Evolutionary conservation across 257 asterid genomes (phyloP), one percentile per base, ranked within the genome.

Genomic region (Petunia secreta): DNA sequence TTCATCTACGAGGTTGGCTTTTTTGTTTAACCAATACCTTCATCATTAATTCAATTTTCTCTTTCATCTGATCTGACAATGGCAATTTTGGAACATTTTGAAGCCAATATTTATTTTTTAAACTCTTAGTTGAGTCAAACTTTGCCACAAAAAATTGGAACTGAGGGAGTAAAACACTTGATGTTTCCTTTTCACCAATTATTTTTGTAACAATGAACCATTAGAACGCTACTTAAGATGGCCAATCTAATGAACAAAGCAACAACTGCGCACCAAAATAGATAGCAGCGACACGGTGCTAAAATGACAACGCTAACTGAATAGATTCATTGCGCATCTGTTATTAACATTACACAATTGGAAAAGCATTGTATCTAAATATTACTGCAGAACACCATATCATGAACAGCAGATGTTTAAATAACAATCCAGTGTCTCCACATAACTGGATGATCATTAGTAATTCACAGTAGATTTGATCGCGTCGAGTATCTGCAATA

Each of bases 401-500:
- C 76, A 46, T 69, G 48, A 69, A 10, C 13, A 25, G 36, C 6
- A n/a, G 7, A 73, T 11, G 37, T 57, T 34, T 13, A 37, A 16
- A 46, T 25, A 25, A 10, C 43, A 69, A 38, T 25, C 11, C 57
- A 69, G 43, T 13, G 39, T 71, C 44, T 34, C 36, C 11, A 0
- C 60, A 71, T 53, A 6, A 48, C 25, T 66, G 71, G 43, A 41
- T 16, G 48, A 40, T 48, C 68, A 38, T 79, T 91, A 95, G 87
- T 89, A 93, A 14, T 88, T 89, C 3, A 92, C 91, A 0, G 99
- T 91, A 38, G 94, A 86, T 84, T 89, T 95, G 87, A 95, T 93
- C 16, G 99, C 99, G 58, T 95, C 98, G 87, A 95, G 63, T 83
- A 95, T 86, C 99, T 95, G 93, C 86, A 83, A 44, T 25, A 75